Percentiles rank a stretch among this genome's conserved stretches.
Evolutionary conservation across 306 rosid species (phyloP).

Genomic region (Lathyrus sativus): DNA sequence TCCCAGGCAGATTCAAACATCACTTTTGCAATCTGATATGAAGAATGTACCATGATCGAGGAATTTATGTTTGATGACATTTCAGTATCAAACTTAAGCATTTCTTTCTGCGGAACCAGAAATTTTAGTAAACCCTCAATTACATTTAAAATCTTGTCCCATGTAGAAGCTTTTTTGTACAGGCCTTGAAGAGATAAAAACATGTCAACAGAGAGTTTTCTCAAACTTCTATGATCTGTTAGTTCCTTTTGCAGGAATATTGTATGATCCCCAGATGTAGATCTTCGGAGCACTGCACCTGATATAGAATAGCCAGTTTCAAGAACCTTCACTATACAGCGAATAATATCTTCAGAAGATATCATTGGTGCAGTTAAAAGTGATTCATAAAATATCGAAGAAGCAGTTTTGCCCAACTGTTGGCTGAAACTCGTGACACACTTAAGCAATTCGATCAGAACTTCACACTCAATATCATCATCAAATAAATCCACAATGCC

Average conservation of each 20-base stretch:
- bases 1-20: conserved; percentile 91
- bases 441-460: conserved; percentile 68
- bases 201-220: conserved; percentile 81
- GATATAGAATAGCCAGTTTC: conserved; percentile 73
- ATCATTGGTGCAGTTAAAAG: conserved; percentile 52
- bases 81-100: conserved; percentile 48
- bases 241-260: conserved; percentile 59
- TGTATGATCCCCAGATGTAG: conserved; percentile 51
- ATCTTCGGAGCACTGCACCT: conserved; percentile 42
- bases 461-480: conserved; percentile 55
- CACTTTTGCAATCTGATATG: conserved; percentile 80
- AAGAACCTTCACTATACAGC: conserved; percentile 64
- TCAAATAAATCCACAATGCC: conserved; percentile 53
- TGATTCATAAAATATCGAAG: conserved; percentile 77
- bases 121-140: conserved; percentile 72
- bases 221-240: conserved; percentile 62
- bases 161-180: conserved; percentile 63
- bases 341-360: conserved; percentile 69
- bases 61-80: conserved; percentile 58
- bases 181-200: conserved; percentile 79
- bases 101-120: conserved; percentile 75
- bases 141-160: conserved; percentile 68
- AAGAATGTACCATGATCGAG: conserved; percentile 73
- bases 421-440: conserved; percentile 70
- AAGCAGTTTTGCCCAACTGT: conserved; percentile 78